Base-by-base conservation (phyloP, 176 grass and related monocot species). In the Oryza longistaminata region DNA sequence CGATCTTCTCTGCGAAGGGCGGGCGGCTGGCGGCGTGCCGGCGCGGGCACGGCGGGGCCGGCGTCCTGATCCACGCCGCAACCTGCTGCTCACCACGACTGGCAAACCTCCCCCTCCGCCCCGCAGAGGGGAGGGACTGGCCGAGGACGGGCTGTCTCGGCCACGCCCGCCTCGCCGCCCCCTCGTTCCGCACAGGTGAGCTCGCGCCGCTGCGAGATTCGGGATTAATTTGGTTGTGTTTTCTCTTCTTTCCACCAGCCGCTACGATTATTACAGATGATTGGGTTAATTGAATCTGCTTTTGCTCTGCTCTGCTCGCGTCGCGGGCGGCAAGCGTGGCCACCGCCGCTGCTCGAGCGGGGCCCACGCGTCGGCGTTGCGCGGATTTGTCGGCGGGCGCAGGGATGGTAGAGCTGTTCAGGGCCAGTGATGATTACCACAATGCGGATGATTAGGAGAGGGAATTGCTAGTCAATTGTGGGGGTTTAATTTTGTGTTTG, bases 61-160 rank as follows among this genome's bases (percentile, higher is more conserved):
- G 92, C 49, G 90, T 97, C 79, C 89, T 97, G 49, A 94, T 97
- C 86, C 92, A 97, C n/a, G n/a, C 87, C 90, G 92, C 0, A 93
- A 90, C 80, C 92, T 97, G 73, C 82, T 97, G 35, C 92, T 97
- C 66, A 97, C 90, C 60, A 94, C 92, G 39, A 97, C 75, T n/a
- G 92, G 88, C 43, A 91, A 91, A 89, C 81, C 84, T 97, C 43
- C 92, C n/a, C n/a, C n/a, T n/a, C n/a, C n/a, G n/a, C n/a, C n/a
- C n/a, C n/a, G n/a, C n/a, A n/a, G n/a, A n/a, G n/a, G n/a, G n/a
- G n/a, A n/a, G n/a, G n/a, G n/a, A n/a, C n/a, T n/a, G n/a, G n/a
- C 95, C 1, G 95, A 94, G 88, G 88, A 90, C 7, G 88, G n/a
- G n/a, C n/a, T n/a, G n/a, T n/a, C 90, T 97, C 64, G 87, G 78